These are phyloP conservation scores for Stereum hirsutum DNA, from an alignment of 1,284 basidiomycete species.

Conservation along the genomic window DNA sequence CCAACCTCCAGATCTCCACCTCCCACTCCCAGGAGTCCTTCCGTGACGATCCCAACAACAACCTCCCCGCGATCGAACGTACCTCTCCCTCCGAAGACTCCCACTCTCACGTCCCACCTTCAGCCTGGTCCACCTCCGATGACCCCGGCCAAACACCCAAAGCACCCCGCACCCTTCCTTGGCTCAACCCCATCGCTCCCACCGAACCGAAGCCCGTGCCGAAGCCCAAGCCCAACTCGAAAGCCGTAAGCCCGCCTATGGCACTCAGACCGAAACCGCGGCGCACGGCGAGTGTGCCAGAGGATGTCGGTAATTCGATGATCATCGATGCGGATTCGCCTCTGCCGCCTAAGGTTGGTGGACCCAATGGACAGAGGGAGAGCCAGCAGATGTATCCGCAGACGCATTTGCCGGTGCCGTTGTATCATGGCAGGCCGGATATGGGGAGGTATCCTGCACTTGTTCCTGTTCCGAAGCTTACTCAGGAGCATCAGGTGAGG, in stretches of 20 bases:
- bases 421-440: conserved; percentile 41
- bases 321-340: conserved; percentile 9
- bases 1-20: conserved; percentile 35
- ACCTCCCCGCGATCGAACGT: conserved; percentile 24
- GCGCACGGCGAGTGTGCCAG: conserved; percentile 23
- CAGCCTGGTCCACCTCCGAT: conserved; percentile 34
- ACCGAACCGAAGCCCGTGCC: conserved; percentile 17
- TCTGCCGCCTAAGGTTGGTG: conserved; percentile 11
- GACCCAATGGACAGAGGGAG: too few relatives aligned
- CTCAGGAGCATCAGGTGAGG: conserved; percentile 5
- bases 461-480: conserved; percentile 2
- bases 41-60: conserved; percentile 7
- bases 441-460: conserved; percentile 6
- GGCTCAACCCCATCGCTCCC: conserved; percentile 21
- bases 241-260: too few relatives aligned
- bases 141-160: too few relatives aligned
- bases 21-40: conserved; percentile 22
- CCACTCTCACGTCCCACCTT: neutral
- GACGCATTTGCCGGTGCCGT: conserved; percentile 36
- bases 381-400: too few relatives aligned
- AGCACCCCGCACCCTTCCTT: conserved; percentile 21
- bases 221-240: too few relatives aligned
- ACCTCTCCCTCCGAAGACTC: conserved; percentile 12
- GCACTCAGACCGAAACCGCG: conserved; percentile 19
- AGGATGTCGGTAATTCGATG: conserved; percentile 15